These are phyloP conservation scores for Mycena sanguinolenta DNA, from an alignment of 768 basidiomycete genomes.

Conservation along the genomic window DNA sequence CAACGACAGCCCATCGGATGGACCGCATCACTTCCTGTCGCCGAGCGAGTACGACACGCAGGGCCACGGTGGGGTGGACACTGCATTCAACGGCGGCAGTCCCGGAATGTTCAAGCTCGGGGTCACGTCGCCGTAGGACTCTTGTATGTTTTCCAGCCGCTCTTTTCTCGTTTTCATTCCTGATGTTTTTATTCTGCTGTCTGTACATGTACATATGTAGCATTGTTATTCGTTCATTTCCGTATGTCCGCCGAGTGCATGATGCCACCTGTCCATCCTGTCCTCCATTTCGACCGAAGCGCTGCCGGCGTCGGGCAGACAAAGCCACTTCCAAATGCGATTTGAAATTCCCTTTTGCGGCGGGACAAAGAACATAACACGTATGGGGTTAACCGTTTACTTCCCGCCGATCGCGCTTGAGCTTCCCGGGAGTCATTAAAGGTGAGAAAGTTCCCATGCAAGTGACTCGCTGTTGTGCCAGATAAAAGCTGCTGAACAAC, in stretches of 20 bases:
- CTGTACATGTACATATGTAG: background rate
- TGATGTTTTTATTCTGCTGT: constrained; percentile 2
- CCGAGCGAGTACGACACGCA: background rate
- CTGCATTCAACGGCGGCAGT: background rate
- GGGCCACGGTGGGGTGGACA: constrained; percentile 21
- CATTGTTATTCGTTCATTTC: background rate
- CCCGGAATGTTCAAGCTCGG: constrained; percentile 17
- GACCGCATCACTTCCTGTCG: constrained; percentile 47
- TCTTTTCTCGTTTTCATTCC: too few species aligned
- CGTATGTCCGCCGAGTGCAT: background rate
- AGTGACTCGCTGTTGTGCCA: constrained; percentile 17
- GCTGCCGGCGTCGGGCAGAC: background rate
- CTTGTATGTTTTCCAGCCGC: background rate
- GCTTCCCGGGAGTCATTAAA: constrained; percentile 4
- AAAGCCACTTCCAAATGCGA: background rate
- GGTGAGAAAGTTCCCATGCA: constrained; percentile 29
- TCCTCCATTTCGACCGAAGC: background rate
- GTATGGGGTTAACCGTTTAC: background rate
- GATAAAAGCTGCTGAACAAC: constrained; percentile 7
- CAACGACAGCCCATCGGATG: constrained; percentile 59
- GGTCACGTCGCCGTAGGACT: constrained; percentile 20
- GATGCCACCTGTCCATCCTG: too few species aligned
- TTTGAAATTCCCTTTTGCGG: background rate
- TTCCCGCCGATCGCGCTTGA: constrained; percentile 23
- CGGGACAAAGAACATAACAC: background rate